Conservation (phyloP, 2,329 filamentous ascomycete genomes). For the Fusarium sp. region DNA sequence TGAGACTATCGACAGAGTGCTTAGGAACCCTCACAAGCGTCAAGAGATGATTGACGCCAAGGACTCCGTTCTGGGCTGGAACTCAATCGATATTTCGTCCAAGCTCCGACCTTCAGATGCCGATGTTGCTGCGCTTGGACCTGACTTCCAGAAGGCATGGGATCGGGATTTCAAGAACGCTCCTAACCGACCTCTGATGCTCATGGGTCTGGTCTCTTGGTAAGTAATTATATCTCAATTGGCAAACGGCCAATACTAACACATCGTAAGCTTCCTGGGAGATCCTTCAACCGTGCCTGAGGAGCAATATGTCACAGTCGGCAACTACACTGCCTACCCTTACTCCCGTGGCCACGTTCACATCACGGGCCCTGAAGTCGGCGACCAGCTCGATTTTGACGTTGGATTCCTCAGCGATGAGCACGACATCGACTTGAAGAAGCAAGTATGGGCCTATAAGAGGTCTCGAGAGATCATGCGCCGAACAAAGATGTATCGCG, state of each 20-base stretch:
- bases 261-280: slow-evolving; percentile 55
- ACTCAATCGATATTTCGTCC: slow-evolving; percentile 66
- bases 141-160: slow-evolving; percentile 67
- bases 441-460: slow-evolving; percentile 75
- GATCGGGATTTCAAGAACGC: slow-evolving; percentile 64
- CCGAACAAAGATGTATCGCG: slow-evolving; percentile 66
- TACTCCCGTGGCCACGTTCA: slow-evolving; percentile 73
- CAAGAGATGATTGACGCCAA: slow-evolving; percentile 60
- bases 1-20: slow-evolving; percentile 64
- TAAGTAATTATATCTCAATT: slow-evolving; percentile 1
- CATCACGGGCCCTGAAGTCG: slow-evolving; percentile 61
- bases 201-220: slow-evolving; percentile 54
- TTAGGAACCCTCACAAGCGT: slow-evolving; percentile 62
- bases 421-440: slow-evolving; percentile 71
- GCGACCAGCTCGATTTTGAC: slow-evolving; percentile 67
- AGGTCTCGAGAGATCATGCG: slow-evolving; percentile 72
- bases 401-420: slow-evolving; percentile 68
- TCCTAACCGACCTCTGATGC: slow-evolving; percentile 62
- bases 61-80: slow-evolving; percentile 68
- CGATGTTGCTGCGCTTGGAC: slow-evolving; percentile 66
- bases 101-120: slow-evolving; percentile 68
- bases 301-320: slow-evolving; percentile 66
- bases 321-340: slow-evolving; percentile 59
- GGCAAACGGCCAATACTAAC: slow-evolving; percentile 3
- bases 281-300: slow-evolving; percentile 55